phyloP scores from a whole-genome alignment of 2,329 filamentous ascomycete genomes.

The Magnaporthales sp. region DNA sequence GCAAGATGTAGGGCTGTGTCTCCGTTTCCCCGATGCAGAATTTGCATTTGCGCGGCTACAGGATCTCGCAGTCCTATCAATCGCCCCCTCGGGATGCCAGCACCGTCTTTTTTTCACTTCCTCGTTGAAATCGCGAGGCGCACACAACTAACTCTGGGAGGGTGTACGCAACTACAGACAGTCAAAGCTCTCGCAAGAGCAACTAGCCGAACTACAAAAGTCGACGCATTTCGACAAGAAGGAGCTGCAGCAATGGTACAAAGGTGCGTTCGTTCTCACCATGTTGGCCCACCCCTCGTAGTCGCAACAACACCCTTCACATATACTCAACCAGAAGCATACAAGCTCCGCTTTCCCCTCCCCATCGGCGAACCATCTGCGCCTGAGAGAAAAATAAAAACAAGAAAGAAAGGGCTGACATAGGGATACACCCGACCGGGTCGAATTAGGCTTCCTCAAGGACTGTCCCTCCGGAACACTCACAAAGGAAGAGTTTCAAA shows the following conservation, averaged over 20 bases:
- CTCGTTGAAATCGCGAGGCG: neutral
- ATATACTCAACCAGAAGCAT: neutral
- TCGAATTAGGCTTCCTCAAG: conserved; percentile 75
- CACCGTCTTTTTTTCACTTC: neutral
- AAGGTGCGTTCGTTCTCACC: conserved; percentile 53
- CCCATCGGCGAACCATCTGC: neutral
- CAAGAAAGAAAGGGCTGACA: neutral
- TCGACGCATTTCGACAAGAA: conserved; percentile 99
- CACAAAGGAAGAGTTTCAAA: conserved; percentile 97
- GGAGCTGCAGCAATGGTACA: conserved; percentile 99
- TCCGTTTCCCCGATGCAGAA: neutral
- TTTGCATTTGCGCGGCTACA: neutral
- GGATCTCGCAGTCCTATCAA: neutral
- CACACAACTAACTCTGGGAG: neutral
- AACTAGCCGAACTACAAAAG: conserved; percentile 91
- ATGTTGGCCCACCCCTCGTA: conserved; percentile 3
- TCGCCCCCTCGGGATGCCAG: neutral
- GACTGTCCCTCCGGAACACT: conserved; percentile 96
- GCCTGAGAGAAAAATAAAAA: neutral
- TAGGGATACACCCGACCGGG: neutral
- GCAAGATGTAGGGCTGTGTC: neutral
- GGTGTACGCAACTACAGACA: conserved; percentile 51
- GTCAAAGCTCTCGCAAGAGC: conserved; percentile 94
- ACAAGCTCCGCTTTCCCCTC: neutral
- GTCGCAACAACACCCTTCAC: neutral